phyloP scores from a whole-genome alignment of 768 basidiomycete genomes.

The Saitozyma sp. region DNA sequence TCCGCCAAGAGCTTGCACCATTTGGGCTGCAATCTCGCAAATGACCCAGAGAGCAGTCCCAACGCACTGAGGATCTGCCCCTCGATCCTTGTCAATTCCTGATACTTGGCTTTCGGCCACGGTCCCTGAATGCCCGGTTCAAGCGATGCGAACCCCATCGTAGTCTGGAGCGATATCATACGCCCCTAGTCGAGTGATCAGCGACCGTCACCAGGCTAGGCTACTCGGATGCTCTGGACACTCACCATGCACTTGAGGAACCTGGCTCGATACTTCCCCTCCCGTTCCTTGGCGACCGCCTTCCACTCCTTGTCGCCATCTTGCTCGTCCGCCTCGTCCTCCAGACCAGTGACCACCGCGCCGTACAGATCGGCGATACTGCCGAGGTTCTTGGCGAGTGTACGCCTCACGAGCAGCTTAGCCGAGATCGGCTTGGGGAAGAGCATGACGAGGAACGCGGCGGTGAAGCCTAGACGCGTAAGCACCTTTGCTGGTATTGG shows the following conservation, averaged over 20 bases:
- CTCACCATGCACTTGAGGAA: no score
- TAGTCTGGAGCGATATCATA: no score
- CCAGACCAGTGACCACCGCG: slow-evolving; percentile 45
- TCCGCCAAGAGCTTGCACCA: slow-evolving; percentile 57
- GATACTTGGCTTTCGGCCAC: slow-evolving; percentile 61
- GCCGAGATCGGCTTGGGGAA: slow-evolving; percentile 59
- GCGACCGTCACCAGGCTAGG: no score
- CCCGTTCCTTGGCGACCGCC: no score
- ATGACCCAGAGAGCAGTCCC: slow-evolving; percentile 52
- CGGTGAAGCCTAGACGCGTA: slow-evolving; percentile 54
- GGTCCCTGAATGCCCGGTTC: slow-evolving; percentile 53
- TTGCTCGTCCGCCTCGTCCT: slow-evolving; percentile 43
- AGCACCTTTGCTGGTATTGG: no score
- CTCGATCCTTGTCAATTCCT: slow-evolving; percentile 56
- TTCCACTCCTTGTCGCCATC: neutral
- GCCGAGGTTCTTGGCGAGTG: slow-evolving; percentile 56
- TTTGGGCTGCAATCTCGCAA: slow-evolving; percentile 56
- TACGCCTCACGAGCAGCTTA: slow-evolving; percentile 57
- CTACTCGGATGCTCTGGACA: no score
- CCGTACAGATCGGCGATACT: slow-evolving; percentile 57
- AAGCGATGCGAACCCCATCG: neutral
- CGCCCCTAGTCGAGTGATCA: no score
- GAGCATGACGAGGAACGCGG: slow-evolving; percentile 61
- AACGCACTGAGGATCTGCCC: slow-evolving; percentile 55
- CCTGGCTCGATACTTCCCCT: neutral